Base-by-base conservation (phyloP, 2,329 filamentous ascomycete genomes). In the Monilinia vaccinii-corymbosi region DNA sequence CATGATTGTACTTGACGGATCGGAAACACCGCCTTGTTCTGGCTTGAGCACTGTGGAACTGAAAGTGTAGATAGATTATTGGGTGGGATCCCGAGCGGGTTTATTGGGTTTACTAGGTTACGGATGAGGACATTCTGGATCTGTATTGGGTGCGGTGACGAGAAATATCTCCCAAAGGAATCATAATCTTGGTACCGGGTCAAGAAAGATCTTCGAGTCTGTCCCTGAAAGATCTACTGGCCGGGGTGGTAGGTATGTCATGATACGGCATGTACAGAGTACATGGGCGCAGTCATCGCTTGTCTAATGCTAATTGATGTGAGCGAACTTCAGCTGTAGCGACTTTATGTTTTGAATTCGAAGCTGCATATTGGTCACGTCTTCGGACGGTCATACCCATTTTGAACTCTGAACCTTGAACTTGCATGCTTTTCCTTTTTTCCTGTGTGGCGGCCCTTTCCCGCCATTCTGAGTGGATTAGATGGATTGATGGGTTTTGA, bases 21-120 rank as follows among this genome's bases (percentile, higher is more conserved):
- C 47, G 38, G 28, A 44, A 53, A 63, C 65, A 67, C 62, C 68
- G 67, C 64, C 65, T 58, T 61, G 44, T 25, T 62, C 64, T 68
- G 66, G 68, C 67, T 66, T 66, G 61, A 63, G 61, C 59, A 44
- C 28, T 53, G 38, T 31, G 44, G 25, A n/a, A 53, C 38, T 63
- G 62, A 66, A 51, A 38, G 32, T 7, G 55, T 55, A 25, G 25
- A 42, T 23, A 31, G 53, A 56, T 25, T 34, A 44, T 53, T 36
- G 48, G 36, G 28, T 53, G 40, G 31, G 40, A 31, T 34, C 57
- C 56, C 28, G 34, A 52, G n/a, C 23, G n/a, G 46, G 46, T 45
- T 23, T 58, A 58, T 52, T 58, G 47, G 28, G 21, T 18, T 42
- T 52, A 25, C 25, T n/a, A 25, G 45, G 46, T 18, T 53, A 44